Evolutionary conservation across 441 rosid genomes (phyloP).

Genomic region (Rhodomyrtus psidioides): DNA sequence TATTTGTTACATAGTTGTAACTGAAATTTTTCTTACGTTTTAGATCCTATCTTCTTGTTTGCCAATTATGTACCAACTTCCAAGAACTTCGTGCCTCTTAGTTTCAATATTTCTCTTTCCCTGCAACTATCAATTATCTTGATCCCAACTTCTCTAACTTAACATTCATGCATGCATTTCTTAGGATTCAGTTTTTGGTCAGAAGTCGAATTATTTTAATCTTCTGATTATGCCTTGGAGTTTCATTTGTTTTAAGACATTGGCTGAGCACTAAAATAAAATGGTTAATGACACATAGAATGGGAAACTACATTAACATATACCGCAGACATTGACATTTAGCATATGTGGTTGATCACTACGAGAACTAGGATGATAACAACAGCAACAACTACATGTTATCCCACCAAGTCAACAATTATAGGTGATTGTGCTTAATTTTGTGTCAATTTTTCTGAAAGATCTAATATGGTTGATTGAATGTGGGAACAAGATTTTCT

Average conservation of each 20-base stretch:
- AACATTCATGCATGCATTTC: background rate
- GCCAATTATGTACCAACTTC: background rate
- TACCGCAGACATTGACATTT: background rate
- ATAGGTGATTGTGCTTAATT: background rate
- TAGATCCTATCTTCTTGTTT: background rate
- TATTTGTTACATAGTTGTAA: too few species aligned
- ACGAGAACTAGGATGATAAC: background rate
- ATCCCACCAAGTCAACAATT: background rate
- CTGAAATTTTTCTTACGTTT: background rate
- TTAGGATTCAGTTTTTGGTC: background rate
- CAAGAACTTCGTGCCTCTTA: background rate
- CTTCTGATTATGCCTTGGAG: background rate
- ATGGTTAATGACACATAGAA: background rate
- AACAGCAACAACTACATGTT: background rate
- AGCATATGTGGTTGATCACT: background rate
- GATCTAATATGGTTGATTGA: background rate
- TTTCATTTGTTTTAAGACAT: background rate
- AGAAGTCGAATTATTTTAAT: background rate
- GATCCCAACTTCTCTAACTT: background rate
- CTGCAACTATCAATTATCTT: background rate
- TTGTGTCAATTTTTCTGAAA: background rate
- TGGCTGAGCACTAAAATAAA: background rate
- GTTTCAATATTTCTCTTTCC: background rate
- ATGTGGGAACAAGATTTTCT: background rate
- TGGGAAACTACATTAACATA: background rate